phyloP scores from a whole-genome alignment of 2,329 filamentous ascomycete genomes.

The Laburnicola sp. region DNA sequence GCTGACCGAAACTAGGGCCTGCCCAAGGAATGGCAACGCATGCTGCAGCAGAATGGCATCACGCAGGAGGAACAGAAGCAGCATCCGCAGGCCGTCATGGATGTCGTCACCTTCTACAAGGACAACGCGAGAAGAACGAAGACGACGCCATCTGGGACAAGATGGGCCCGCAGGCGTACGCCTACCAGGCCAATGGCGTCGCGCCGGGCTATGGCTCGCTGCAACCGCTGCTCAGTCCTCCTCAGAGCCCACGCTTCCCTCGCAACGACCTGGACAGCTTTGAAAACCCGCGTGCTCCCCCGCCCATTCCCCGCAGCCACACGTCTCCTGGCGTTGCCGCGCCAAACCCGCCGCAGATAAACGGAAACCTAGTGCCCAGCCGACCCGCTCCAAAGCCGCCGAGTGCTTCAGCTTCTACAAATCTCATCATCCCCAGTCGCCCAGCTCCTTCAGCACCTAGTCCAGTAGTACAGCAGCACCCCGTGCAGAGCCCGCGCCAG shows the following conservation, averaged over 20 bases:
- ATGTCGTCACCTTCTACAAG: constrained; percentile 96
- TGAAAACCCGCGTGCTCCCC: constrained; percentile 91
- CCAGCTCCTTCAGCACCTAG: constrained; percentile 61
- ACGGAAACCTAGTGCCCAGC: constrained; percentile 69
- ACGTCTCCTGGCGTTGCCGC: constrained; percentile 50
- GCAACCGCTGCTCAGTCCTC: constrained; percentile 70
- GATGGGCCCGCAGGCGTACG: constrained; percentile 72
- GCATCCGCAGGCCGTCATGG: constrained; percentile 91
- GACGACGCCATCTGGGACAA: constrained; percentile 95
- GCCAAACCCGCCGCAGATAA: constrained; percentile 45
- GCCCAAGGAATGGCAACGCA: constrained; percentile 95
- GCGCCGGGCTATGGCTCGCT: constrained; percentile 47
- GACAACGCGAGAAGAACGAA: constrained; percentile 80
- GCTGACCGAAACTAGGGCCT: constrained; percentile 65
- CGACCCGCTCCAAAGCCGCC: constrained; percentile 90
- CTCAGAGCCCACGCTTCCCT: constrained; percentile 83
- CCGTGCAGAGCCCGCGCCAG: constrained; percentile 29
- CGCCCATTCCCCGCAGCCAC: constrained; percentile 70
- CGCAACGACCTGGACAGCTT: constrained; percentile 91
- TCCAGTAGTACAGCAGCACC: constrained; percentile 35
- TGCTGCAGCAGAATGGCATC: constrained; percentile 94
- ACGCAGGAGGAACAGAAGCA: constrained; percentile 94
- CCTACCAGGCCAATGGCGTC: constrained; percentile 42
- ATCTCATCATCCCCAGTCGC: constrained; percentile 60
- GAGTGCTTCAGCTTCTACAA: constrained; percentile 47